phyloP scores from a whole-genome alignment of 371 early-diverging fungal genomes.

The Lichtheimia hyalospora region DNA sequence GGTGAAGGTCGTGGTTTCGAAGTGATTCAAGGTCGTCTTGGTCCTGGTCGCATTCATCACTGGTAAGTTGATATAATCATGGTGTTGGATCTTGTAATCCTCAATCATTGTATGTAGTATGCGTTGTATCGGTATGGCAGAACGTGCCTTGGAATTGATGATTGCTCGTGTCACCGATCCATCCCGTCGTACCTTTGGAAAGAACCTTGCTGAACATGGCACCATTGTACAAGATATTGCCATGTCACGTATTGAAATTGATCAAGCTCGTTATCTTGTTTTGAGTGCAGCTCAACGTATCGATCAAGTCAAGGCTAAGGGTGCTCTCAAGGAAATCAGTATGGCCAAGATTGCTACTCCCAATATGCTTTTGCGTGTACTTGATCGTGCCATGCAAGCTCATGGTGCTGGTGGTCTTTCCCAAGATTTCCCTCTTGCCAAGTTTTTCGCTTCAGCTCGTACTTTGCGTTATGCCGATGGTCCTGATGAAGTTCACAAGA shows the following conservation, averaged over 20 bases:
- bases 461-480: conserved; percentile 93
- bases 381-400: conserved; percentile 91
- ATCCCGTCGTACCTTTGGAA: conserved; percentile 85
- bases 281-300: conserved; percentile 89
- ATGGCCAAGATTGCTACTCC: conserved; percentile 92
- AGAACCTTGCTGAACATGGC: conserved; percentile 78
- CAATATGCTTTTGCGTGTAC: conserved; percentile 65
- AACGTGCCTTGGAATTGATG: conserved; percentile 87
- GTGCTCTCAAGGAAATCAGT: conserved; percentile 88
- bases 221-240: conserved; percentile 82
- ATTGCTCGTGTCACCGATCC: conserved; percentile 84
- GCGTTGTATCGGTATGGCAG: conserved; percentile 94
- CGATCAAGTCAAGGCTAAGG: conserved; percentile 85
- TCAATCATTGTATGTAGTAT: conserved; percentile 61
- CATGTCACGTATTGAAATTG: conserved; percentile 85
- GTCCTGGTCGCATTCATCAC: conserved; percentile 83
- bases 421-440: conserved; percentile 85
- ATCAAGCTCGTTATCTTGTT: conserved; percentile 87
- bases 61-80: conserved; percentile 23
- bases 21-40: conserved; percentile 94
- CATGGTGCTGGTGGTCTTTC: conserved; percentile 91
- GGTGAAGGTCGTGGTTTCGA: conserved; percentile 98
- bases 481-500: conserved; percentile 41
- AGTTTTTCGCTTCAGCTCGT: conserved; percentile 79
- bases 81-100: no score